A percentile compares a stretch with the other conserved stretches of the same genome.
phyloP scores from a whole-genome alignment of 2,329 filamentous ascomycete species.

The Chrysosporium keratinophilum region DNA sequence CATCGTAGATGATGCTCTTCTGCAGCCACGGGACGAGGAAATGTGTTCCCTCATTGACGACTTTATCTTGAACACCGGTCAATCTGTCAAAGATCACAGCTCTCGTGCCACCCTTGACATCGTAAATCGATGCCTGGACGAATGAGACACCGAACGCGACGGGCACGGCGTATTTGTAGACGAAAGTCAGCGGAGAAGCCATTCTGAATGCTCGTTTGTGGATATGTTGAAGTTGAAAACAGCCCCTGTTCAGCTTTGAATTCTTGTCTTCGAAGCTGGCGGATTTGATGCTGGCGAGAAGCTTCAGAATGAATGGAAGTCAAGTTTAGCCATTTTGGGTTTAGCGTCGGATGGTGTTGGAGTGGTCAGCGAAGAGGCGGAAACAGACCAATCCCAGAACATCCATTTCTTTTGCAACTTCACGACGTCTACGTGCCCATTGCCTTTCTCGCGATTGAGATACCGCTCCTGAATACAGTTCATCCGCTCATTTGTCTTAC shows the following conservation, averaged over 20 bases:
- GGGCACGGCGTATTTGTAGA: conserved; percentile 53
- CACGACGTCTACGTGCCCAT: background rate
- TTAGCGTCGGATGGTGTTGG: conserved; percentile 24
- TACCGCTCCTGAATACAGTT: background rate
- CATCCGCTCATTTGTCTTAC: background rate
- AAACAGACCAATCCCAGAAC: conserved; percentile 17
- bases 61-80: conserved; percentile 80
- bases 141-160: conserved; percentile 57
- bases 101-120: conserved; percentile 86
- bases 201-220: conserved; percentile 29
- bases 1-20: conserved; percentile 88
- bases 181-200: conserved; percentile 35
- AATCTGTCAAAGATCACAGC: conserved; percentile 97
- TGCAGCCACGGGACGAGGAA: conserved; percentile 95
- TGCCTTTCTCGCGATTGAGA: background rate
- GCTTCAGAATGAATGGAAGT: conserved; percentile 8
- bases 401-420: conserved; percentile 13
- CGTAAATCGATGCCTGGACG: conserved; percentile 76
- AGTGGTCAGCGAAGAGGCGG: conserved; percentile 7
- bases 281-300: conserved; percentile 23
- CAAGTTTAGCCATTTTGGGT: conserved; percentile 28
- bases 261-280: conserved; percentile 13
- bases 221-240: conserved; percentile 4
- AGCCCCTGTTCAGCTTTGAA: background rate
- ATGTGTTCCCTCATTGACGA: conserved; percentile 93